Base-by-base conservation (phyloP, 202 grass and related monocot genomes). In the Brachypodium distachyon region DNA sequence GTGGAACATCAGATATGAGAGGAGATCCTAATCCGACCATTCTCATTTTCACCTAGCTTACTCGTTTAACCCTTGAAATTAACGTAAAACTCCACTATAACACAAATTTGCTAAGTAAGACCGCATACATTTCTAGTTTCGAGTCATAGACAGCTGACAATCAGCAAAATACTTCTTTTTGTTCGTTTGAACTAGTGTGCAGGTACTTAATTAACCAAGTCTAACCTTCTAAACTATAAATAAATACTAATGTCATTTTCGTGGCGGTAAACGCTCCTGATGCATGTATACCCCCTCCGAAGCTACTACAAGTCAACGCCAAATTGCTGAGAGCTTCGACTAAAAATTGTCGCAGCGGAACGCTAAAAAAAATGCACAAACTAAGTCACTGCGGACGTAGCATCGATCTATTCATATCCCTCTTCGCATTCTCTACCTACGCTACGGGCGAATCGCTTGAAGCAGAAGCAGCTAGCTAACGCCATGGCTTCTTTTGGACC, bases 181-280 rank as follows among this genome's bases (percentile, higher is more conserved):
- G 17, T n/a, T 6, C 16, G 31, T 33, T 33, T 3, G 26, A 59
- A 59, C 14, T 33, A 59, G 29, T 16, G 29, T 33, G 57, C 0
- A 67, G 12, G 54, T 48, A 85, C 67, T n/a, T n/a, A n/a, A n/a
- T 79, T 79, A 68, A 79, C 76, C 66, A 16, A 46, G 40, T 46
- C 3, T 25, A 3, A 12, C 19, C 13, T 1, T 22, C 46, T 65
- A 37, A 17, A 28, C 12, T 51, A 28, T 29, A 42, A 64, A 67
- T 16, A 60, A 19, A 12, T 27, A 26, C 3, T 62, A 63, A 26
- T 48, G 70, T 69, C 62, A 34, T 41, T 52, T 41, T 73, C 68
- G 4, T 40, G 7, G 12, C 1, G 18, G 83, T 67, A 59, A 74
- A 67, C 76, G 44, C 44, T 76, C 11, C 13, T 53, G 19, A 12